Evolutionary conservation across 2,329 filamentous ascomycete species (phyloP), one percentile per base, ranked within the genome.

Genomic region (Thelonectria discophora): DNA sequence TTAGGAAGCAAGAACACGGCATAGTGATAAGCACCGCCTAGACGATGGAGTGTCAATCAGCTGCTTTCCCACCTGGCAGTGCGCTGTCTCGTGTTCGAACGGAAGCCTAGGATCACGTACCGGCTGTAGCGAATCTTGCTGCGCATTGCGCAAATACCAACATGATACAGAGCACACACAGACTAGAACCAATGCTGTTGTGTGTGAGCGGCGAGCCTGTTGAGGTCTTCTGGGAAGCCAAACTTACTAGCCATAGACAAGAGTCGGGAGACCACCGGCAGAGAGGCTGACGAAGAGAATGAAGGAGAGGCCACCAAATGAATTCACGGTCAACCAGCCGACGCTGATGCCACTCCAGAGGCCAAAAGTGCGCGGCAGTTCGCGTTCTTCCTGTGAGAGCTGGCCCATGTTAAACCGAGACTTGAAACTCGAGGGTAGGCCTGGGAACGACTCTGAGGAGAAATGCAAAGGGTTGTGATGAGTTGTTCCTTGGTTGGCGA

Each of bases 241-340:
- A 3, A 42, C 50, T 1, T 59, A 59, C 49, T 53, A 59, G 20
- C 50, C 56, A 32, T 54, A 54, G 8, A 59, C 24, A 24, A 59
- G 53, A n/a, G 50, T 32, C 9, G 42, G 34, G 12, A 59, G 37
- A 11, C 56, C 56, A 18, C 56, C 56, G 12, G 56, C 56, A 2
- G 56, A 59, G 8, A 54, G 18, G 4, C 56, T 49, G 42, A 59
- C 20, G 21, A 54, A n/a, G n/a, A 59, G 24, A 17, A 54, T 53
- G 21, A 30, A 59, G 8, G 56, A 59, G 39, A 59, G 39, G 34
- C 50, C 42, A 12, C 56, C 56, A 34, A 48, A 59, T 10, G 52
- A n/a, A 30, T 59, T 59, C 12, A 59, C 10, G 12, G 30, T 49
- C n/a, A 30, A n/a, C 56, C 56, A 59, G 20, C 18, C 56, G 17